Evolutionary conservation across 2,329 filamentous ascomycete species (phyloP).

Genomic region (Sporothrix euskadiensis): DNA sequence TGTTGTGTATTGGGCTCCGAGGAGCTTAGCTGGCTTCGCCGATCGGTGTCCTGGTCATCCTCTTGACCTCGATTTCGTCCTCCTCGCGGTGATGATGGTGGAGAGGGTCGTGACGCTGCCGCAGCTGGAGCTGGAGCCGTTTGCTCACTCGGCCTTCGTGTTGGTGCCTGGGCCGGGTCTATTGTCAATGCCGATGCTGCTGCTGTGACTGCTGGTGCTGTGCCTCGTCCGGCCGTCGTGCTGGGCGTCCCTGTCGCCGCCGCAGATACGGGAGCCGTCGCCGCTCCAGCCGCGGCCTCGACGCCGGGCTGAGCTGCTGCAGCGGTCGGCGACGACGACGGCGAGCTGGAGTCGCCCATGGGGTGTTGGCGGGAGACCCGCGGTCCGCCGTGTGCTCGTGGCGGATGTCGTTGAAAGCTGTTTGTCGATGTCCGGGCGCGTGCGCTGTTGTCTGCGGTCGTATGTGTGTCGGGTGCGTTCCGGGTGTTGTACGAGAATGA

Average conservation of each 20-base stretch:
- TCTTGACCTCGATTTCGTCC: not conserved
- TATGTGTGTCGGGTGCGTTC: not conserved
- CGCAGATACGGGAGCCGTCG: not conserved
- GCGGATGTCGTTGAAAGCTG: not conserved
- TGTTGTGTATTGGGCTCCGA: not conserved
- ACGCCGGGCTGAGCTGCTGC: constrained; percentile 5
- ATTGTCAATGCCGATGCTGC: constrained; percentile 3
- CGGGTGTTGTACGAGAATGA: not conserved
- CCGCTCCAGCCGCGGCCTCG: constrained; percentile 7
- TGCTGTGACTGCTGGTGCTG: not conserved
- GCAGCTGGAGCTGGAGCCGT: not conserved
- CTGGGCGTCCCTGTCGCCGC: not conserved
- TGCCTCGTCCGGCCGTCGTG: not conserved
- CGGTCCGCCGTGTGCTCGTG: constrained; percentile 10
- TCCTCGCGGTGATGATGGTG: not conserved
- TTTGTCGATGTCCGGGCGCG: not conserved
- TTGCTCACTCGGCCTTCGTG: not conserved
- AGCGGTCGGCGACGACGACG: constrained; percentile 27
- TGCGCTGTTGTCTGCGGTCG: not conserved
- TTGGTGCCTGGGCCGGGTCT: not conserved
- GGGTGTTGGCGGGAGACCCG: constrained; percentile 17
- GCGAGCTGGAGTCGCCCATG: constrained; percentile 30
- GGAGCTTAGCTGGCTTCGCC: not conserved
- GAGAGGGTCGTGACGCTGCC: not conserved
- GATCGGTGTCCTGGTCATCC: not conserved